Conservation (phyloP, 257 asterid species). For the Parsonsia alboflavescens region DNA sequence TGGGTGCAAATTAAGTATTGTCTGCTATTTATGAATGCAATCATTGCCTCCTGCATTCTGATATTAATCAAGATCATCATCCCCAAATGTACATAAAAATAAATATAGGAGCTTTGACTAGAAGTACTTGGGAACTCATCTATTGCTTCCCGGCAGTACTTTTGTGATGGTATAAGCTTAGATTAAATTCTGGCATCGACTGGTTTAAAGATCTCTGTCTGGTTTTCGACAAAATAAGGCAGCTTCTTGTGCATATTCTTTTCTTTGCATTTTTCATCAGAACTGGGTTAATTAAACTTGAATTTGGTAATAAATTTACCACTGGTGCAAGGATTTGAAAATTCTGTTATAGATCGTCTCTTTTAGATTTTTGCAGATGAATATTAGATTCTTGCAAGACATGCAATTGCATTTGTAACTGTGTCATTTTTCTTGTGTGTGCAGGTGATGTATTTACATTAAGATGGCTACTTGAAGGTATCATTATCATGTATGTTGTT, state of each 20-base stretch:
- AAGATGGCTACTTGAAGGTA: neutral
- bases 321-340: neutral
- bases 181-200: neutral
- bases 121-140: neutral
- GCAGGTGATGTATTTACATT: slow-evolving; percentile 14
- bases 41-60: neutral
- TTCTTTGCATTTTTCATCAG: neutral
- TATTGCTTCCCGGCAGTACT: neutral
- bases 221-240: neutral
- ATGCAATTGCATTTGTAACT: neutral
- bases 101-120: neutral
- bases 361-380: neutral
- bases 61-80: neutral
- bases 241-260: neutral
- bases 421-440: neutral
- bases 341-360: neutral
- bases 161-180: neutral
- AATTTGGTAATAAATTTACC: neutral
- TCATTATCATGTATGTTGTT: neutral
- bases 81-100: neutral
- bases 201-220: neutral
- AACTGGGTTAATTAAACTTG: neutral
- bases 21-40: neutral
- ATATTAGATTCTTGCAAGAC: neutral
- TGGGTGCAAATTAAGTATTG: no score